A percentile compares a stretch with the other conserved stretches of the same genome.
phyloP scores from a whole-genome alignment of 495 filamentous ascomycete genomes.

The Penicillium lagena region DNA sequence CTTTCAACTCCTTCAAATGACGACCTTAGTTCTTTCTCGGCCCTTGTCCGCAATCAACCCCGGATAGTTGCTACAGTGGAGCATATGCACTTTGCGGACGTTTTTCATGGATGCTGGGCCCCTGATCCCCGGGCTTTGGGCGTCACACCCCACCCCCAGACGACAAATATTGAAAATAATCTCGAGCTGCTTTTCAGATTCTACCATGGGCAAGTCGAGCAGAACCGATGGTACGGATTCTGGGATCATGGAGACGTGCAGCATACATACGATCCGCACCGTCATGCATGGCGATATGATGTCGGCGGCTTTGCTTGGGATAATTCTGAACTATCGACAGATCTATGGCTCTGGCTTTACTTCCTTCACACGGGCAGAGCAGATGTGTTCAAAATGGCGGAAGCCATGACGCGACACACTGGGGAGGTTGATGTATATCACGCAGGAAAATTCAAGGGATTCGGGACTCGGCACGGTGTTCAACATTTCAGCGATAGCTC shows the following conservation, averaged over 20 bases:
- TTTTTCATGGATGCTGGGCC: constrained; percentile 36
- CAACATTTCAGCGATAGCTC: constrained; percentile 45
- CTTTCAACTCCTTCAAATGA: constrained; percentile 30
- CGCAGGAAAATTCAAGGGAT: constrained; percentile 36
- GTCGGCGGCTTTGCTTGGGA: constrained; percentile 49
- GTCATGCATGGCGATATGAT: constrained; percentile 47
- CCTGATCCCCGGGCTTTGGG: constrained; percentile 6
- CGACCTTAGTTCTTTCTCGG: constrained; percentile 21
- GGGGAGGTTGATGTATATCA: constrained; percentile 48
- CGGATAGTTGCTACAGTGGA: constrained; percentile 26
- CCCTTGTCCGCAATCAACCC: constrained; percentile 28
- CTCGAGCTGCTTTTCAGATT: constrained; percentile 38
- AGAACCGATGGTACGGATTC: constrained; percentile 46
- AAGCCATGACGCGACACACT: constrained; percentile 41
- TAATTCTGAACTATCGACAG: constrained; percentile 47
- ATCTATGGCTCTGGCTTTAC: constrained; percentile 46
- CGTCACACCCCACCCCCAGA: not conserved
- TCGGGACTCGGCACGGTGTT: constrained; percentile 46
- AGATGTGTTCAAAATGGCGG: constrained; percentile 42
- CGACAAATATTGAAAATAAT: constrained; percentile 26
- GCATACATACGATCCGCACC: constrained; percentile 44
- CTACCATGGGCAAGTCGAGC: constrained; percentile 38
- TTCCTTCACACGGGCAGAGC: constrained; percentile 41
- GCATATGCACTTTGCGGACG: constrained; percentile 35
- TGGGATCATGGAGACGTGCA: constrained; percentile 45